phyloP scores from a whole-genome alignment of 768 basidiomycete genomes.

The Hydnomerulius pinastri region DNA sequence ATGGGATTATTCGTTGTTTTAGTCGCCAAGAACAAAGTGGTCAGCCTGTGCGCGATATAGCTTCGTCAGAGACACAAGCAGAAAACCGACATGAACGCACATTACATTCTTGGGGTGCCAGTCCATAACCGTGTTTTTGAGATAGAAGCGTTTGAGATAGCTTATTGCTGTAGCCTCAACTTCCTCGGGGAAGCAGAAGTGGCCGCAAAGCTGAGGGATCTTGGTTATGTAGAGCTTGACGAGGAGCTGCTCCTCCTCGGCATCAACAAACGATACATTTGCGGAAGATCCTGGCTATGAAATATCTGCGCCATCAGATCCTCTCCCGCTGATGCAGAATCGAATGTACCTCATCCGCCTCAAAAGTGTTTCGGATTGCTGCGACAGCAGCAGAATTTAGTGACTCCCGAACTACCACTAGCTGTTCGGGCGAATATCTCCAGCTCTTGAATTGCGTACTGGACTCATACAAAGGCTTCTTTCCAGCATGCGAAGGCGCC shows the following conservation, averaged over 20 bases:
- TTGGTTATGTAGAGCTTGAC: slow-evolving; percentile 89
- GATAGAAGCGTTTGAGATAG: slow-evolving; percentile 95
- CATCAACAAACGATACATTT: slow-evolving; percentile 65
- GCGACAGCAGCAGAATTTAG: slow-evolving; percentile 78
- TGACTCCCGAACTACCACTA: slow-evolving; percentile 58
- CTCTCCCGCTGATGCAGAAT: not conserved
- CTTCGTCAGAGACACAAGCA: not conserved
- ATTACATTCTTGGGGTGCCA: slow-evolving; percentile 99
- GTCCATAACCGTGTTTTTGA: slow-evolving; percentile 98
- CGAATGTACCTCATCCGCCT: slow-evolving; percentile 71
- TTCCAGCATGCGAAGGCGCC: slow-evolving; percentile 2
- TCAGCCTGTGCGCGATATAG: slow-evolving; percentile 62
- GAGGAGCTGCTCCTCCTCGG: slow-evolving; percentile 84
- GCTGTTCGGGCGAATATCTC: slow-evolving; percentile 76
- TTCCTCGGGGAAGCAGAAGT: slow-evolving; percentile 87
- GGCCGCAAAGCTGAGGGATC: slow-evolving; percentile 80
- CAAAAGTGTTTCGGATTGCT: slow-evolving; percentile 75
- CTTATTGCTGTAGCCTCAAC: slow-evolving; percentile 91
- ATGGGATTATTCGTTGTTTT: slow-evolving; percentile 98
- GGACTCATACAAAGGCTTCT: slow-evolving; percentile 62
- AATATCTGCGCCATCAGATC: slow-evolving; percentile 3
- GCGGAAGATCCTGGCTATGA: slow-evolving; percentile 72
- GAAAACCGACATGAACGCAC: slow-evolving; percentile 46
- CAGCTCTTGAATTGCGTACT: slow-evolving; percentile 87
- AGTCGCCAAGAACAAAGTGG: slow-evolving; percentile 90